Evolutionary conservation across 169 alveolate species (phyloP).

Genomic region (Theileria parva): DNA sequence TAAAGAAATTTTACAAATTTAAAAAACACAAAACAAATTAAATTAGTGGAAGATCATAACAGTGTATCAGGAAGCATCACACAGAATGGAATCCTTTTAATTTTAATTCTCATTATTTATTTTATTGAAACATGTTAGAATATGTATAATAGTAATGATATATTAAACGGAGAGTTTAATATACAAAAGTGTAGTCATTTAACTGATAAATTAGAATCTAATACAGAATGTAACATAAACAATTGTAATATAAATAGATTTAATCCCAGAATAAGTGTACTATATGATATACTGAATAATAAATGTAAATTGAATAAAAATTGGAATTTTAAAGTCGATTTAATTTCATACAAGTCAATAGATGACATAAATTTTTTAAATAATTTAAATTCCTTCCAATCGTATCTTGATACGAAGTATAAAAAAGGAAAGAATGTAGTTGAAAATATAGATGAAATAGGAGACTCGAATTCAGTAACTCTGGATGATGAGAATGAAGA

Average conservation of each 20-base stretch:
- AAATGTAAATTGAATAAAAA: background rate
- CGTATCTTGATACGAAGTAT: background rate
- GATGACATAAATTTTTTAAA: background rate
- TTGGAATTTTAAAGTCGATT: background rate
- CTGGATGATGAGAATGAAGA: background rate
- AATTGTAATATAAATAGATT: background rate
- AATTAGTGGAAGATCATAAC: background rate
- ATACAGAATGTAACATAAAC: background rate
- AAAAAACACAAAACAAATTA: no score
- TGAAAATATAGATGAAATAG: background rate
- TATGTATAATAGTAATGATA: background rate
- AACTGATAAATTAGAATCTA: background rate
- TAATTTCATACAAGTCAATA: constrained; percentile 11
- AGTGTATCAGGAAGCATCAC: background rate
- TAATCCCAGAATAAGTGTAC: background rate
- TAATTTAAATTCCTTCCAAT: background rate
- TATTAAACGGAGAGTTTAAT: background rate
- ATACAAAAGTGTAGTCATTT: background rate
- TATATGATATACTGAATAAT: background rate
- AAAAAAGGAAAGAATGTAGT: background rate
- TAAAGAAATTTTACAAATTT: background rate
- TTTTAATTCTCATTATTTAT: background rate
- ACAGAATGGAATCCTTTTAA: background rate
- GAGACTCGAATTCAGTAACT: background rate
- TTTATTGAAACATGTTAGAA: background rate